A percentile compares a stretch with the other conserved stretches of the same genome.
These are phyloP conservation scores for Zarea fungicola DNA, from an alignment of 2,329 filamentous ascomycete genomes.

Conservation along the genomic window DNA sequence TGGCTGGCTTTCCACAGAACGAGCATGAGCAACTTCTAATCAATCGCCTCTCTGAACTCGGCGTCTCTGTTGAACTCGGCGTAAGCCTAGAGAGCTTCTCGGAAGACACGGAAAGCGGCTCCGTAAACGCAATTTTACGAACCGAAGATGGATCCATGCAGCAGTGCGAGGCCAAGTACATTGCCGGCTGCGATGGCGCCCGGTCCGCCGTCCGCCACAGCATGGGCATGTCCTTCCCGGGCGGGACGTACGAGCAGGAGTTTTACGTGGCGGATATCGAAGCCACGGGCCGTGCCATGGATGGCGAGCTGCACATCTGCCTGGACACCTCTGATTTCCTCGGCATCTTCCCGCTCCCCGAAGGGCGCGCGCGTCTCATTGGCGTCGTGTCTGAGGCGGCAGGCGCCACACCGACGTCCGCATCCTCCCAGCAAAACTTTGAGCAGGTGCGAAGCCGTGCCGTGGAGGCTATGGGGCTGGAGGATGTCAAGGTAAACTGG, in stretches of 20 bases:
- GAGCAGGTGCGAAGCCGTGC: slow-evolving; percentile 5
- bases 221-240: neutral
- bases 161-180: neutral
- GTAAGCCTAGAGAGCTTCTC: neutral
- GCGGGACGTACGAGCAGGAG: slow-evolving; percentile 7
- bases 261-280: slow-evolving; percentile 14
- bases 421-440: neutral
- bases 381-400: neutral
- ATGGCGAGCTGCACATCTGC: slow-evolving; percentile 10
- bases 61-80: slow-evolving; percentile 3
- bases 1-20: slow-evolving; percentile 1
- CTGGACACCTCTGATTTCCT: slow-evolving; percentile 10
- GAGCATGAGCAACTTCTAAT: slow-evolving; percentile 9
- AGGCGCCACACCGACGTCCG: neutral
- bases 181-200: slow-evolving; percentile 12
- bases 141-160: neutral
- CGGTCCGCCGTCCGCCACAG: neutral
- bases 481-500: slow-evolving; percentile 4
- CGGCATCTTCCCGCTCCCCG: slow-evolving; percentile 2
- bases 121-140: neutral
- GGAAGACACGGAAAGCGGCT: neutral
- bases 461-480: slow-evolving; percentile 5
- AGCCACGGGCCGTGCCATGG: slow-evolving; percentile 6
- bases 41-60: neutral
- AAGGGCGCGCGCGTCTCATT: slow-evolving; percentile 3